These are phyloP conservation scores for Chaetomiaceae sp. DNA, from an alignment of 2,329 filamentous ascomycete species.

Conservation along the genomic window DNA sequence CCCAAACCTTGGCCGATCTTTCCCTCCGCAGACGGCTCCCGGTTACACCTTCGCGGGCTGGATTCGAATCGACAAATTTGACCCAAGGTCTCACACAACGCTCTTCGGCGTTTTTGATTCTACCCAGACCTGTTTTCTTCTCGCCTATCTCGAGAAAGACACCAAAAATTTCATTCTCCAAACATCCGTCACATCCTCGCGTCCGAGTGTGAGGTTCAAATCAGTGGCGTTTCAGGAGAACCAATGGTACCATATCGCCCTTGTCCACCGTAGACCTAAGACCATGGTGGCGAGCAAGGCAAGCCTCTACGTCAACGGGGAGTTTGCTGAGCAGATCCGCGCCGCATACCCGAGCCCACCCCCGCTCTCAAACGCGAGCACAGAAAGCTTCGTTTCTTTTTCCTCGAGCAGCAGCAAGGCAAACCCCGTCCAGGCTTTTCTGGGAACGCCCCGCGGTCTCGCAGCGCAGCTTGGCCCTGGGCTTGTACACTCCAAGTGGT, in stretches of 20 bases:
- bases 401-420: constrained; percentile 54
- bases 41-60: constrained; percentile 91
- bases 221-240: constrained; percentile 69
- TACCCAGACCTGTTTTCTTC: constrained; percentile 86
- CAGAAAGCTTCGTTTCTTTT: constrained; percentile 67
- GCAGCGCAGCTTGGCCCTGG: constrained; percentile 71
- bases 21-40: constrained; percentile 72
- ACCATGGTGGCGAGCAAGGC: constrained; percentile 74
- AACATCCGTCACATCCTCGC: constrained; percentile 80
- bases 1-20: constrained; percentile 75
- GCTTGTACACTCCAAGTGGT: constrained; percentile 75
- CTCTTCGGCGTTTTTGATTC: constrained; percentile 93
- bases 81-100: constrained; percentile 81
- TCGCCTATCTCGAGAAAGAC: constrained; percentile 91
- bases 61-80: constrained; percentile 84
- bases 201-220: constrained; percentile 92
- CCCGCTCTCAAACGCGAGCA: constrained; percentile 56
- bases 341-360: constrained; percentile 81
- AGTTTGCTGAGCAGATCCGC: constrained; percentile 88
- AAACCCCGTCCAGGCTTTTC: constrained; percentile 79
- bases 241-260: constrained; percentile 87
- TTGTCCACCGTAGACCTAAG: constrained; percentile 78
- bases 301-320: constrained; percentile 84
- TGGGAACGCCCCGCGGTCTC: constrained; percentile 87
- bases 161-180: constrained; percentile 93